Evolutionary conservation across 345 rosid genomes (phyloP).

Genomic region (Hibiscus mutabilis): DNA sequence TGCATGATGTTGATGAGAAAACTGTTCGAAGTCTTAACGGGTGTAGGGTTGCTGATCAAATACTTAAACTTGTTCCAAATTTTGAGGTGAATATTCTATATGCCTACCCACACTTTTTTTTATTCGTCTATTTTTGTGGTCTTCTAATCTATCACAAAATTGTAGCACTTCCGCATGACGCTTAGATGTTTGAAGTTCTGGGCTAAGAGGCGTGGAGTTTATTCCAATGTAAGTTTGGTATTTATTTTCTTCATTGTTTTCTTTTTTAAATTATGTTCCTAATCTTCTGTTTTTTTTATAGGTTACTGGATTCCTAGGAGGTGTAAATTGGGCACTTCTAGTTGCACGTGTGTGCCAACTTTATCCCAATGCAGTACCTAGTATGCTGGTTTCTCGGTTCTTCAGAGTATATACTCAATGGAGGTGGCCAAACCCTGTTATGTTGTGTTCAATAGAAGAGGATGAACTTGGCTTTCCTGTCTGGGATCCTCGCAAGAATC

Average conservation of each 20-base stretch:
- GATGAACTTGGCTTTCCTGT: conserved; percentile 57
- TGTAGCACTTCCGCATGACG: conserved; percentile 61
- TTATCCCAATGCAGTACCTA: conserved; percentile 71
- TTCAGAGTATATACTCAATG: conserved; percentile 63
- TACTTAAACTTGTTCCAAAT: conserved; percentile 83
- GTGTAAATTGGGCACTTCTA: conserved; percentile 71
- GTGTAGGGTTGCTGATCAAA: conserved; percentile 97
- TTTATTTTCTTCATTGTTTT: neutral
- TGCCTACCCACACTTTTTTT: neutral
- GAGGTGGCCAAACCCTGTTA: conserved; percentile 86
- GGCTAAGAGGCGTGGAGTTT: conserved; percentile 70
- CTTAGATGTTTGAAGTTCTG: conserved; percentile 64
- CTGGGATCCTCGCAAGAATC: conserved; percentile 70
- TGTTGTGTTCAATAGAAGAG: conserved; percentile 66
- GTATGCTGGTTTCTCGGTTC: conserved; percentile 63
- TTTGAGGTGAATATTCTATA: conserved; percentile 48
- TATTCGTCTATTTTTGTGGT: neutral
- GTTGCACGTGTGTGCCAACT: conserved; percentile 75
- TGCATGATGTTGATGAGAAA: conserved; percentile 73
- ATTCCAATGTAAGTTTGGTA: conserved; percentile 55
- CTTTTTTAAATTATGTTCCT: neutral
- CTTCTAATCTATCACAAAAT: conserved; percentile 18
- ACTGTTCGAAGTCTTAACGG: conserved; percentile 96
- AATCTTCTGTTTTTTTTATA: conserved; percentile 13
- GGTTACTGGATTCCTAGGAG: conserved; percentile 79